These are phyloP conservation scores for Podaxis mareebaensis DNA, from an alignment of 768 basidiomycete species.

Conservation along the genomic window DNA sequence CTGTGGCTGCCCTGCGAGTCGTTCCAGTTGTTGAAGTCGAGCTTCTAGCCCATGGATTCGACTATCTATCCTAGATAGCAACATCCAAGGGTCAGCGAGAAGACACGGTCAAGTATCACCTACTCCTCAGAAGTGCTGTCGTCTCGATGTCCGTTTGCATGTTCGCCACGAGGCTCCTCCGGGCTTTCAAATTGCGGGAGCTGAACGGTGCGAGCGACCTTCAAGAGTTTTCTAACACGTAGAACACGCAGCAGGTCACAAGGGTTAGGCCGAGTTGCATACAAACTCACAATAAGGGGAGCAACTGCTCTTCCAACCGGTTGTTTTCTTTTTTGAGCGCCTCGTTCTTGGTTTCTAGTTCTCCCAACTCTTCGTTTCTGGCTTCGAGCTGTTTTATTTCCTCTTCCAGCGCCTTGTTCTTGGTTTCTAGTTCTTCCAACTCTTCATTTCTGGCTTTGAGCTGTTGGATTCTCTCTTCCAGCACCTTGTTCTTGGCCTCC, in stretches of 20 bases:
- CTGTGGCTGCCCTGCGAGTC: neutral
- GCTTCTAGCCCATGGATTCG: neutral
- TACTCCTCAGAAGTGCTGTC: neutral
- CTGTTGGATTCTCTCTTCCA: neutral
- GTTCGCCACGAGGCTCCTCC: neutral
- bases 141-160: neutral
- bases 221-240: neutral
- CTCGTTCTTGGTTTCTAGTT: neutral
- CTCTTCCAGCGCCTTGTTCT: neutral
- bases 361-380: neutral
- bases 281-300: neutral
- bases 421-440: neutral
- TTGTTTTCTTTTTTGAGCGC: neutral
- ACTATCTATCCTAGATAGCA: neutral
- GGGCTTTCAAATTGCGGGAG: neutral
- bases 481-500: no score
- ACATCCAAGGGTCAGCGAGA: neutral
- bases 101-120: neutral
- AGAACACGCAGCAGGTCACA: neutral
- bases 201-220: neutral
- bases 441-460: neutral
- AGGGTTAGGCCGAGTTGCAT: neutral
- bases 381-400: neutral
- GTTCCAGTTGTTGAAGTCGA: neutral
- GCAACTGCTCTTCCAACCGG: neutral